Percentiles rank a stretch among this genome's conserved stretches.
Evolutionary conservation across 2,329 filamentous ascomycete genomes (phyloP).

Genomic region (Lizonia empirigonia): DNA sequence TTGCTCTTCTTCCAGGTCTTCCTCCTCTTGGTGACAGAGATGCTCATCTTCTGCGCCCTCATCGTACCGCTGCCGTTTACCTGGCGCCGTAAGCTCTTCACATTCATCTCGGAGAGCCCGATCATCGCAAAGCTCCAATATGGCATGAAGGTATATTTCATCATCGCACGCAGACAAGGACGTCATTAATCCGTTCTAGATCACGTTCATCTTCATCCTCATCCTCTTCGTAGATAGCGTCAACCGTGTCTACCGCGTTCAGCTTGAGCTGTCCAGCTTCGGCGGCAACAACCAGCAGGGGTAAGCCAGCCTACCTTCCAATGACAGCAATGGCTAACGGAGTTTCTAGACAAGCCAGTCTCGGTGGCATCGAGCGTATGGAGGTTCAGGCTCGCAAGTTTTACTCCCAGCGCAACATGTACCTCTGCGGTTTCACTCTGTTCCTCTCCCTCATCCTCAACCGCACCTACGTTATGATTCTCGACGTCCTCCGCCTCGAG

Average conservation of each 20-base stretch:
- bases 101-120: constrained; percentile 91
- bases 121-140: constrained; percentile 92
- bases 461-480: constrained; percentile 97
- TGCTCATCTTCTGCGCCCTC: constrained; percentile 78
- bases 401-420: constrained; percentile 99
- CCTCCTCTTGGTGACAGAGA: constrained; percentile 80
- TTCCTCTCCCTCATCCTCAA: constrained; percentile 99
- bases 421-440: constrained; percentile 98
- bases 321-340: constrained; percentile 19
- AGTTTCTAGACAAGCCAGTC: constrained; percentile 65
- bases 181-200: constrained; percentile 55
- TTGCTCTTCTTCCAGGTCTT: constrained; percentile 68
- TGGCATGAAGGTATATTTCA: constrained; percentile 74
- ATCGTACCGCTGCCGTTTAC: constrained; percentile 88
- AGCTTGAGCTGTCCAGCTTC: constrained; percentile 80
- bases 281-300: constrained; percentile 63
- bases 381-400: constrained; percentile 99
- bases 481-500: constrained; percentile 89
- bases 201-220: constrained; percentile 98
- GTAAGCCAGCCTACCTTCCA: constrained; percentile 50
- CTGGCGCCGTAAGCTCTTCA: constrained; percentile 84
- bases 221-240: constrained; percentile 98
- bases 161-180: not conserved
- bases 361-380: constrained; percentile 88
- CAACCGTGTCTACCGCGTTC: constrained; percentile 93